phyloP scores from a whole-genome alignment of 768 basidiomycete genomes.

The Crassisporium funariophilum region DNA sequence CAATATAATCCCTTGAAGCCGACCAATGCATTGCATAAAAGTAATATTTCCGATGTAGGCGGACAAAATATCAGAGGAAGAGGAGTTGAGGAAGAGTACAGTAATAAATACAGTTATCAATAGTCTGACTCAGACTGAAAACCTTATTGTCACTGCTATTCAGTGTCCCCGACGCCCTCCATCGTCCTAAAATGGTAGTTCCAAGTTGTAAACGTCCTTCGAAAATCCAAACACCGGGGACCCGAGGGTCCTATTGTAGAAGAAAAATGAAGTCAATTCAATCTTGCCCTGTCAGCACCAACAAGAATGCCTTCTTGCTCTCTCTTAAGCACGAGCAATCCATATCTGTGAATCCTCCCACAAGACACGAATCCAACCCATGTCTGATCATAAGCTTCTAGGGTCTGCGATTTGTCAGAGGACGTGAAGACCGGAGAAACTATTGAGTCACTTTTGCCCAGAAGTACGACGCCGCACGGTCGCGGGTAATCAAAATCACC shows the following conservation, averaged over 20 bases:
- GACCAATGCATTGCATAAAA: no score
- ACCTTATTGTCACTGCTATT: slow-evolving; percentile 47
- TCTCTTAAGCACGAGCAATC: slow-evolving; percentile 60
- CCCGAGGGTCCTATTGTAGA: slow-evolving; percentile 42
- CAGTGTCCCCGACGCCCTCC: slow-evolving; percentile 42
- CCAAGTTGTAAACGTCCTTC: slow-evolving; percentile 55
- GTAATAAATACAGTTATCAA: slow-evolving; percentile 5
- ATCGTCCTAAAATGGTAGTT: slow-evolving; percentile 54
- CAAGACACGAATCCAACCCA: slow-evolving; percentile 69
- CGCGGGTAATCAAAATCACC: no score
- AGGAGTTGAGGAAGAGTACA: no score
- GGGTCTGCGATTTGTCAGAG: slow-evolving; percentile 43
- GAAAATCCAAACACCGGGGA: slow-evolving; percentile 54
- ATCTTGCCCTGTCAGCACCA: slow-evolving; percentile 1
- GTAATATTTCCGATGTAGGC: no score
- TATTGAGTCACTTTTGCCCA: slow-evolving; percentile 44
- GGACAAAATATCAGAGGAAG: no score
- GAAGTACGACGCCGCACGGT: slow-evolving; percentile 23
- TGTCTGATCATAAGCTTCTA: slow-evolving; percentile 52
- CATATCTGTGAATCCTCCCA: slow-evolving; percentile 61
- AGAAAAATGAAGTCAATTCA: neutral
- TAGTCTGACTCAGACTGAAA: slow-evolving; percentile 55
- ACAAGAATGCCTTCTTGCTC: slow-evolving; percentile 44
- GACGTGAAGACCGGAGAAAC: slow-evolving; percentile 3
- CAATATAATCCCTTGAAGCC: no score